These are phyloP conservation scores for Friedmanniomyces endolithicus DNA, from an alignment of 495 filamentous ascomycete species.

Conservation along the genomic window DNA sequence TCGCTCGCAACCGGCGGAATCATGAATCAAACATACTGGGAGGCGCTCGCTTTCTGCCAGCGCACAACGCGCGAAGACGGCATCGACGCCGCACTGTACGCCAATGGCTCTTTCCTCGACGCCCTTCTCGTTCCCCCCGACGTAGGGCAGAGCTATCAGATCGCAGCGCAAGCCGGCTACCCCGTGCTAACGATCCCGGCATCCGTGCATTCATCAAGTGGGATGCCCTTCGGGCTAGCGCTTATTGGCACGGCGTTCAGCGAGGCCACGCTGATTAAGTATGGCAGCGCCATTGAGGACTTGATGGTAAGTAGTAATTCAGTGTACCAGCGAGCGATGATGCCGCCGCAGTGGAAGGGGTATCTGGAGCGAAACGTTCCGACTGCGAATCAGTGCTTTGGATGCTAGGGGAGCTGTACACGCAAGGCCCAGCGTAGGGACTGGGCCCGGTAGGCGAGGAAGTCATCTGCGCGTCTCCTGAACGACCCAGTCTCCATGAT, in stretches of 20 bases:
- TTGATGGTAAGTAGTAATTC: constrained; percentile 34
- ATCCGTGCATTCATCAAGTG: constrained; percentile 38
- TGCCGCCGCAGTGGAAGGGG: constrained; percentile 38
- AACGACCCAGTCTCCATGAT: no score
- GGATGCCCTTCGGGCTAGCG: constrained; percentile 59
- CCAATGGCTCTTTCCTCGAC: constrained; percentile 37
- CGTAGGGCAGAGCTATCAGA: constrained; percentile 47
- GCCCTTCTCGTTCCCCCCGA: constrained; percentile 56
- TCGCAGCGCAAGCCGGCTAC: constrained; percentile 49
- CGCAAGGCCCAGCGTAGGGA: no score
- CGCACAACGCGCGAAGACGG: constrained; percentile 47
- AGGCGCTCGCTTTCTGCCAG: constrained; percentile 50
- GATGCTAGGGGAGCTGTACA: no score
- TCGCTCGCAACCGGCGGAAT: constrained; percentile 46
- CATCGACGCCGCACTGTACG: constrained; percentile 51
- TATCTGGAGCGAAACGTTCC: constrained; percentile 31
- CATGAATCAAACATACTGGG: constrained; percentile 52
- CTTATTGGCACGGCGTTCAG: constrained; percentile 55
- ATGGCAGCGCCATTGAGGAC: constrained; percentile 59
- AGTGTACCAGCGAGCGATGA: constrained; percentile 29
- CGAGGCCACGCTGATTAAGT: constrained; percentile 49
- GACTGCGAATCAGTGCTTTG: not conserved
- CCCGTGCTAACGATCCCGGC: constrained; percentile 59
- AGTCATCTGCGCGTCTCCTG: no score
- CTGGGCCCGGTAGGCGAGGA: no score